These are phyloP conservation scores for Fusarium anthophilum DNA, from an alignment of 2,329 filamentous ascomycete genomes.

Conservation along the genomic window DNA sequence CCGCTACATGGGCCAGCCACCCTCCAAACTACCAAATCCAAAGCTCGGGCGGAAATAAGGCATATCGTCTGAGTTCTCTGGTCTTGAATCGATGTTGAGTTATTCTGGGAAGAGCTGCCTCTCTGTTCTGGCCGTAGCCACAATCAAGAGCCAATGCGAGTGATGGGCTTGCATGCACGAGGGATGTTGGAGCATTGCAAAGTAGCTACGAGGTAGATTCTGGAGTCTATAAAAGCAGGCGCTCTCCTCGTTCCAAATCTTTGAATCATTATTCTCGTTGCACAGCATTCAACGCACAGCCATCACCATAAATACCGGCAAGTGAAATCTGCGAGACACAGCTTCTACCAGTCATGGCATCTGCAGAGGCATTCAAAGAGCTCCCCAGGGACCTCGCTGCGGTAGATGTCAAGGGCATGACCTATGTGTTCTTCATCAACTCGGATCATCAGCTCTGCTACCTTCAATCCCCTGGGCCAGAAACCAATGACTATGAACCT, in stretches of 20 bases:
- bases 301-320: background rate
- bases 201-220: background rate
- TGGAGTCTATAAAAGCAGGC: background rate
- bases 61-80: too few species aligned
- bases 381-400: background rate
- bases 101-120: background rate
- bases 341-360: background rate
- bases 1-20: rapidly evolving
- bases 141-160: background rate
- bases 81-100: background rate
- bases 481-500: background rate
- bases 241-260: rapidly evolving
- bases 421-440: background rate
- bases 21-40: background rate
- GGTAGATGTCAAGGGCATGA: background rate
- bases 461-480: background rate
- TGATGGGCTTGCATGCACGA: background rate
- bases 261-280: background rate
- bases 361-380: background rate
- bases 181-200: background rate
- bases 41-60: rapidly evolving
- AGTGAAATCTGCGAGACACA: background rate
- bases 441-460: background rate
- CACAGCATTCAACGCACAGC: rapidly evolving
- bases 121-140: background rate